A percentile compares a stretch with the other conserved stretches of the same genome.
Evolutionary conservation across 1,284 basidiomycete genomes (phyloP).

Genomic region (Tilletia walkeri): DNA sequence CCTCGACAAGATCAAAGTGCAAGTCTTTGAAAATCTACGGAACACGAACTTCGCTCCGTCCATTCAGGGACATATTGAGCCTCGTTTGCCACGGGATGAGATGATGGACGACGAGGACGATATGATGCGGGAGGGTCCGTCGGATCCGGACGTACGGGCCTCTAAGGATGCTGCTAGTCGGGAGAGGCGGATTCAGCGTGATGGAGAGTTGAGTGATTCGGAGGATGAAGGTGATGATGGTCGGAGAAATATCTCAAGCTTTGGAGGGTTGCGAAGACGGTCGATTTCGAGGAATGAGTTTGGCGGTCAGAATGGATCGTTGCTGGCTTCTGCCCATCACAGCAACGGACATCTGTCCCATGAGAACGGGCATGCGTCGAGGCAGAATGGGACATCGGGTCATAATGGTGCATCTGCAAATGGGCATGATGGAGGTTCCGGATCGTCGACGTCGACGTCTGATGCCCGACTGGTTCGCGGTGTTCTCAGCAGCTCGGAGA

Average conservation of each 20-base stretch:
- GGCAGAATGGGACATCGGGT: too few species aligned
- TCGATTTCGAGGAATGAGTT: not conserved
- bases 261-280: conserved; percentile 5
- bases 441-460: too few species aligned
- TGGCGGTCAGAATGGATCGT: not conserved
- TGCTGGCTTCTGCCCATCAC: not conserved
- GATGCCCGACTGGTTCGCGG: too few species aligned
- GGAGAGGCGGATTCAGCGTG: conserved; percentile 34
- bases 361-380: too few species aligned
- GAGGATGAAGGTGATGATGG: conserved; percentile 43
- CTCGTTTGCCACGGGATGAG: conserved; percentile 34
- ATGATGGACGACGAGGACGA: conserved; percentile 35
- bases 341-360: too few species aligned
- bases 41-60: conserved; percentile 45
- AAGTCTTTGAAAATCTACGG: conserved; percentile 71
- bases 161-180: conserved; percentile 35
- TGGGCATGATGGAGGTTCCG: too few species aligned
- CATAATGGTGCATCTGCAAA: too few species aligned
- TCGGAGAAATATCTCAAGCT: conserved; percentile 24
- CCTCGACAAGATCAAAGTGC: conserved; percentile 84
- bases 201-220: conserved; percentile 40
- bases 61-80: conserved; percentile 51
- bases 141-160: conserved; percentile 34
- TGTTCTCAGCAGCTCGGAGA: too few species aligned
- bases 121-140: conserved; percentile 22